Conservation (phyloP, 1,284 basidiomycete species). For the Kwoniella shivajii region DNA sequence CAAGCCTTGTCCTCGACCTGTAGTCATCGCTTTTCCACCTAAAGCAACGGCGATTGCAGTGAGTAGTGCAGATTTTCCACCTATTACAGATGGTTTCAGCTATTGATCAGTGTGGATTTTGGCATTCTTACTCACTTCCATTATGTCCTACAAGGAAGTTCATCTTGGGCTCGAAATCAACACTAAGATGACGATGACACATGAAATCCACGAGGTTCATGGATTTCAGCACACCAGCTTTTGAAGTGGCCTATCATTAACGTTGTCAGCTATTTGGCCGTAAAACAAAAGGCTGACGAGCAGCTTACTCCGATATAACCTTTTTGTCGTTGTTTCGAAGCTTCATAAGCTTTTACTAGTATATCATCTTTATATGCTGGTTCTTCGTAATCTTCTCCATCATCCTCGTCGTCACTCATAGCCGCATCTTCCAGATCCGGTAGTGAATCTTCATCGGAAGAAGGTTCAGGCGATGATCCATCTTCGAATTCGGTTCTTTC, state of each 20-base stretch:
- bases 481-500: not conserved
- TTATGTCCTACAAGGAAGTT: slow-evolving; percentile 94
- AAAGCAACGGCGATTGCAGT: slow-evolving; percentile 92
- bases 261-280: not conserved
- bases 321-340: slow-evolving; percentile 6
- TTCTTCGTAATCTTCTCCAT: slow-evolving; percentile 42
- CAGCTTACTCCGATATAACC: slow-evolving; percentile 18
- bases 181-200: slow-evolving; percentile 84
- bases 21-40: slow-evolving; percentile 86
- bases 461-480: not conserved
- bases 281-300: not conserved
- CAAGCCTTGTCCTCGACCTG: slow-evolving; percentile 82
- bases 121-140: slow-evolving; percentile 49
- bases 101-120: not conserved
- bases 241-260: slow-evolving; percentile 60
- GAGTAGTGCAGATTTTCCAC: slow-evolving; percentile 93
- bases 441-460: not conserved
- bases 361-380: slow-evolving; percentile 13
- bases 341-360: slow-evolving; percentile 12
- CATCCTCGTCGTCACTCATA: slow-evolving; percentile 3
- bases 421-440: slow-evolving; percentile 3
- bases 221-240: slow-evolving; percentile 82
- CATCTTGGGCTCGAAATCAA: slow-evolving; percentile 83
- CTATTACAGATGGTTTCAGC: slow-evolving; percentile 50
- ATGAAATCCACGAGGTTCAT: slow-evolving; percentile 93